These are phyloP conservation scores for Strobilomyces dryophilus DNA, from an alignment of 768 basidiomycete species.

Conservation along the genomic window DNA sequence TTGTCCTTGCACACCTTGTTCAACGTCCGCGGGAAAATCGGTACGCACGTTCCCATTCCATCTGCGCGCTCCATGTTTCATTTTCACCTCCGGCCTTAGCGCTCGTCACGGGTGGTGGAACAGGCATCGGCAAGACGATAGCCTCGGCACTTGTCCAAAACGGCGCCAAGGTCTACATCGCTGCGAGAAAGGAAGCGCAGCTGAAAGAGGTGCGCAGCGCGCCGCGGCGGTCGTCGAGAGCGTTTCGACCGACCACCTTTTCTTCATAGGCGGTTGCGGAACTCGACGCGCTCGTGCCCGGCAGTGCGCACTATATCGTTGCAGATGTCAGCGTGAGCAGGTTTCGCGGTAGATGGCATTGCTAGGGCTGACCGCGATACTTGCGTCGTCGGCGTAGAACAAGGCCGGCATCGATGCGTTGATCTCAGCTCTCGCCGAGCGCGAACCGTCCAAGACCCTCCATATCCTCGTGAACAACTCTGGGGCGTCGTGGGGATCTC, in stretches of 20 bases:
- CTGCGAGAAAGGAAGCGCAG: constrained; percentile 75
- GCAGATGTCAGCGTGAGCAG: constrained; percentile 66
- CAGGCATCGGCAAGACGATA: constrained; percentile 83
- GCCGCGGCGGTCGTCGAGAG: constrained; percentile 32
- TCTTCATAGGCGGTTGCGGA: constrained; percentile 45
- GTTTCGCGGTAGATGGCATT: background rate
- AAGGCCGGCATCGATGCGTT: constrained; percentile 79
- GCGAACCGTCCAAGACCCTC: constrained; percentile 54
- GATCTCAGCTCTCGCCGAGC: constrained; percentile 60
- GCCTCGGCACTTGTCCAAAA: constrained; percentile 79
- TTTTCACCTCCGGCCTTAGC: constrained; percentile 35
- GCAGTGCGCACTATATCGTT: constrained; percentile 66
- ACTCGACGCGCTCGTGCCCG: constrained; percentile 57
- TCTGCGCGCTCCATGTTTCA: background rate
- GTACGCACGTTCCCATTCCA: constrained; percentile 31
- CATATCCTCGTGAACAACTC: constrained; percentile 86
- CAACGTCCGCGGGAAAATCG: constrained; percentile 66
- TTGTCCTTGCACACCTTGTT: constrained; percentile 54
- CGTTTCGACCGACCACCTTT: background rate
- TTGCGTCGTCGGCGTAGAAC: constrained; percentile 38
- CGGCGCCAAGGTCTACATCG: constrained; percentile 87
- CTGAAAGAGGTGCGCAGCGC: constrained; percentile 59
- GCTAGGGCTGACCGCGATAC: background rate
- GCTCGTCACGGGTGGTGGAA: constrained; percentile 79
- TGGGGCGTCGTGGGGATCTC: constrained; percentile 75